Evolutionary conservation across 352 stramenopile genomes (phyloP).

Genomic region (Pythium aquatile): DNA sequence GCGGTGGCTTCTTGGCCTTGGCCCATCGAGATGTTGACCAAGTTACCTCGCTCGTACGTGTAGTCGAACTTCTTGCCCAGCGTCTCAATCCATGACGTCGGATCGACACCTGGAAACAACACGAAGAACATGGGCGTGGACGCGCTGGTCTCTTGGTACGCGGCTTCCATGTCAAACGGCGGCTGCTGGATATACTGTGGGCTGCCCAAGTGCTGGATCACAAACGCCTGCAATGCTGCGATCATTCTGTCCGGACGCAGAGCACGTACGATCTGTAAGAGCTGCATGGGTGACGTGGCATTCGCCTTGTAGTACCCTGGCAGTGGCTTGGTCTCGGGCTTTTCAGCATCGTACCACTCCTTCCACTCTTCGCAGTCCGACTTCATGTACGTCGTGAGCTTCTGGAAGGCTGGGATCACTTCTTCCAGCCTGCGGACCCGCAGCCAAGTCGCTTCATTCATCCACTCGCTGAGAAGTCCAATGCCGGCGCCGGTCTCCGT

Average conservation of each 20-base stretch:
- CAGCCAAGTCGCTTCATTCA: constrained; percentile 86
- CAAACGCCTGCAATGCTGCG: constrained; percentile 62
- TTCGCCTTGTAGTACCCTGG: constrained; percentile 79
- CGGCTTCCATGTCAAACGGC: constrained; percentile 83
- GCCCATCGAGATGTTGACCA: constrained; percentile 89
- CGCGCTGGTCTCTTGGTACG: constrained; percentile 87
- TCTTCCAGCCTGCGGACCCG: constrained; percentile 90
- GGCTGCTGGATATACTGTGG: constrained; percentile 75
- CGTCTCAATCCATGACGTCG: constrained; percentile 78
- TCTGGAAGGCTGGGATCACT: constrained; percentile 81
- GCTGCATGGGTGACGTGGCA: constrained; percentile 42
- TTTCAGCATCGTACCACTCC: constrained; percentile 92
- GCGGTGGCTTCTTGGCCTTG: constrained; percentile 83
- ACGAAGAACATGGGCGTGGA: constrained; percentile 93
- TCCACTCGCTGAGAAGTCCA: constrained; percentile 92
- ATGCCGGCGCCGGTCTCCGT: constrained; percentile 60
- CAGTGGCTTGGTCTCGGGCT: constrained; percentile 87
- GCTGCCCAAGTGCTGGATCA: constrained; percentile 50
- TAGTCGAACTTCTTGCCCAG: constrained; percentile 83
- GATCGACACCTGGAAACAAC: constrained; percentile 90
- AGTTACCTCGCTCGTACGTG: constrained; percentile 71
- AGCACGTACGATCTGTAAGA: constrained; percentile 80
- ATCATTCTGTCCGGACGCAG: constrained; percentile 85
- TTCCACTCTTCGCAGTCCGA: constrained; percentile 95
- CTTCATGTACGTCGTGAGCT: constrained; percentile 93